Base-by-base conservation (phyloP, 306 rosid species). In the Casuarina equisetifolia region DNA sequence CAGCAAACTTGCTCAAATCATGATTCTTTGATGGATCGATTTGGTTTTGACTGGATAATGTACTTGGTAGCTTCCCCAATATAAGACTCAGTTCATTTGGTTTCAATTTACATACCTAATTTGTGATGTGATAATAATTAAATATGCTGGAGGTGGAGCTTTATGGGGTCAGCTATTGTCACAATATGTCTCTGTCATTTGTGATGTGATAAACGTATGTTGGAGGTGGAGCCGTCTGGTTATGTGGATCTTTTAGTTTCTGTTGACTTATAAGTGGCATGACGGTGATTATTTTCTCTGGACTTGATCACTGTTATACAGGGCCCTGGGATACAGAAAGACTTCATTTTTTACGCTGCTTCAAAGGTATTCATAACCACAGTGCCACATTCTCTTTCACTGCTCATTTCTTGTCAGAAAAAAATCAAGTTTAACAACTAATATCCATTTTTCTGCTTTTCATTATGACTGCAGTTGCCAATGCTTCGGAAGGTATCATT, bases 401-500 rank as follows among this genome's bases (percentile, higher is more conserved):
- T 76, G 43, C 4, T 53, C 38, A 20, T 5, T 49, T 74, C 7
- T 63, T 42, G 51, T 75, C 57, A 67, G 70, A 54, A 43, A 75
- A 25, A 69, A 75, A 78, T 77, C 51, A 17, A 57, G 80, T 64
- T 51, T 50, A 70, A 50, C 78, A 43, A 62, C 59, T 70, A 71
- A 73, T 13, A 43, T 13, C 50, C 43, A 10, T 9, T 39, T 38
- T 71, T 67, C 63, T 53, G 50, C 76, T 63, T 82, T 77, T 63
- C 75, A 43, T 82, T 72, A 58, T 76, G 71, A 74, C 50, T 59
- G 72, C 87, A 93, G 94, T 8, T 90, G 83, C 92, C 92, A 55
- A 43, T 89, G 86, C 96, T 93, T 72, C 88, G 96, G 77, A 87
- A 77, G 78, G 54, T 93, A 48, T 91, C 94, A 17, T 79, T 93